Evolutionary conservation across 805 yeast genomes (phyloP), one percentile per base, ranked within the genome.

Genomic region (Starmerella davenportii): DNA sequence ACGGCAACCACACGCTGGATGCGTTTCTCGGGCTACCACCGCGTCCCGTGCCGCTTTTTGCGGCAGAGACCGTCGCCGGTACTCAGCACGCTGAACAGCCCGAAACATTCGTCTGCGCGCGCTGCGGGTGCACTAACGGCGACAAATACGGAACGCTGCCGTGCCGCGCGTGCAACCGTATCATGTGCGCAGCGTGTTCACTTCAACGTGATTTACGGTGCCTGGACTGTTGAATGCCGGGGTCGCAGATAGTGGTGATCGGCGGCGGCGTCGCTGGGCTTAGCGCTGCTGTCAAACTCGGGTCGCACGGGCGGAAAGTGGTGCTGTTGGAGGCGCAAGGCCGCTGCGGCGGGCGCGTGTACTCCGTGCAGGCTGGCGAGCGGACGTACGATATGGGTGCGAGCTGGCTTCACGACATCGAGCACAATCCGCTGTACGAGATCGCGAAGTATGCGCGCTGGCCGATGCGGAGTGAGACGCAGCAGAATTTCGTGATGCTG

Each of bases 381-480:
- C 35, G 28, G n/a, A 43, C 50, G 3, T 76, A 77, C 49, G 93
- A 81, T 53, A 45, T 80, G 16, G 94, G 94, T 1, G 93, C 92
- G 0, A 69, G 82, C 5, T 82, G 94, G 94, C 78, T 77, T 48
- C 94, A 82, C 51, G 93, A 81, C 48, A 70, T 81, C 0, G 56
- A 79, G 32, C 63, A 68, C 28, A 82, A 82, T 52, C 64, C 65
- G 3, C 60, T 78, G 17, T 74, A 36, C 25, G 5, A 7, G 16
- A 29, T 29, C 5, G 16, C 19, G 15, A 5, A n/a, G 9, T 5
- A 14, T 14, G 32, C 19, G 19, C 32, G 32, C 32, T 29, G 8
- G 32, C 32, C 32, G 32, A 7, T 29, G 8, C 19, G 13, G 15
- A 7, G 5, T 17, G 32, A 29, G 8, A 29, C 32, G 19, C 5